A percentile compares a stretch with the other conserved stretches of the same genome.
Evolutionary conservation across 768 basidiomycete species (phyloP).

Genomic region (Tricholoma matsutake): DNA sequence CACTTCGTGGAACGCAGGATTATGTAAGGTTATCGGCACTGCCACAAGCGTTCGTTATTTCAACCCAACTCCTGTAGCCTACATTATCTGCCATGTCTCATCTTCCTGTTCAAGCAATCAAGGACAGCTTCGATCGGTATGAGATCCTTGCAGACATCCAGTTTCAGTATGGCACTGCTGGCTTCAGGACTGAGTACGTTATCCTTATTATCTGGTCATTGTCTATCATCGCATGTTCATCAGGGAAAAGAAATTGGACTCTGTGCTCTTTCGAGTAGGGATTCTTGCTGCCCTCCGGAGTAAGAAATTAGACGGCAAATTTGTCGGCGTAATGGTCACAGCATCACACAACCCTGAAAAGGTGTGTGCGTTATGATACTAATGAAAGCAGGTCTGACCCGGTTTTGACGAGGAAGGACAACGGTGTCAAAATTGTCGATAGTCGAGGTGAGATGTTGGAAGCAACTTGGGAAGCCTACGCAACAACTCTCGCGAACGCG

Average conservation of each 20-base stretch:
- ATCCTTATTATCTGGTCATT: constrained; percentile 9
- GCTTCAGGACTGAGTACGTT: constrained; percentile 85
- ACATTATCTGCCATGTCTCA: constrained; percentile 26
- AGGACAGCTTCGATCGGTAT: constrained; percentile 53
- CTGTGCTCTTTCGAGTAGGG: constrained; percentile 92
- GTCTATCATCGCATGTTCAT: constrained; percentile 8
- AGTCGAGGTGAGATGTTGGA: constrained; percentile 98
- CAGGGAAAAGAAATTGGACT: constrained; percentile 73
- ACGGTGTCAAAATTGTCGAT: constrained; percentile 98
- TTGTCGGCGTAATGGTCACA: constrained; percentile 97
- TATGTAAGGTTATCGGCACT: neutral
- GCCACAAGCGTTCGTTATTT: neutral
- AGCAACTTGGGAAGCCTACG: constrained; percentile 85
- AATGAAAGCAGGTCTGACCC: constrained; percentile 2
- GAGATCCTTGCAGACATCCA: constrained; percentile 66
- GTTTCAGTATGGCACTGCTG: constrained; percentile 92
- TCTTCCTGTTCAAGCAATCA: constrained; percentile 44
- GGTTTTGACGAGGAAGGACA: constrained; percentile 63
- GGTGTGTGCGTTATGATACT: constrained; percentile 40
- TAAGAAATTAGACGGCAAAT: constrained; percentile 86
- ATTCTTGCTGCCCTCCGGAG: constrained; percentile 88
- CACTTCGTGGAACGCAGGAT: too few species aligned
- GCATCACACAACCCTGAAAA: constrained; percentile 99
- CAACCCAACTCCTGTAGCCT: neutral
- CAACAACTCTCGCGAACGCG: constrained; percentile 86